Evolutionary conservation across 305 asterid genomes (phyloP), one percentile per base, ranked within the genome.

Genomic region (Plantago coronopus): DNA sequence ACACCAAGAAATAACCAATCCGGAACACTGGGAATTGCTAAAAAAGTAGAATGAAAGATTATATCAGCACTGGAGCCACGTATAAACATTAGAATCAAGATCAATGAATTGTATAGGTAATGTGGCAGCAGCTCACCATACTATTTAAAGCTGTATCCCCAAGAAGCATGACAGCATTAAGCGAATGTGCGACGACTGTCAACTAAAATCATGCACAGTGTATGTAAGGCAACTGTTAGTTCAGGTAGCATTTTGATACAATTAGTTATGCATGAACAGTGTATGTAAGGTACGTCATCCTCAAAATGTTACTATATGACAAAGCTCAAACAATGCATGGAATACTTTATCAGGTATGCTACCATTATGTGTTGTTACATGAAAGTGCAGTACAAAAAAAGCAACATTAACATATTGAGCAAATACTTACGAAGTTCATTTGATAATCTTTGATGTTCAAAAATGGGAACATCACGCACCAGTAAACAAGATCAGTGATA

Each of bases 1-100:
- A 76, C 67, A 79, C 19, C 64, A 89, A 29, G 75, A 93, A 86
- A 83, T 86, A 93, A 65, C 82, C 81, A 67, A 89, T 81, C 72
- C 98, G 84, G 66, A 79, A 80, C 95, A 84, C 79, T 4, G 87
- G 97, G 72, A 86, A 89, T 65, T 68, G 72, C 98, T 91, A 84
- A 68, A 68, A 75, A 19, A 49, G n/a, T n/a, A 74, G 38, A 19
- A 69, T 54, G 67, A 42, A 45, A 68, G 43, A 20, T 34, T 40
- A 62, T 69, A 48, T 29, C 47, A 63, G 65, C 48, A 21, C 23
- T 47, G 42, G 12, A 56, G 23, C 49, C 17, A 61, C 50, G 49
- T 61, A 44, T 18, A 47, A 17, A 53, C 40, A n/a, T n/a, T n/a
- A 37, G 27, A 38, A 55, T 34, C 14, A 62, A 19, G 51, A 67